phyloP scores from a whole-genome alignment of 169 alveolate genomes.

The Plasmodium blacklocki region DNA sequence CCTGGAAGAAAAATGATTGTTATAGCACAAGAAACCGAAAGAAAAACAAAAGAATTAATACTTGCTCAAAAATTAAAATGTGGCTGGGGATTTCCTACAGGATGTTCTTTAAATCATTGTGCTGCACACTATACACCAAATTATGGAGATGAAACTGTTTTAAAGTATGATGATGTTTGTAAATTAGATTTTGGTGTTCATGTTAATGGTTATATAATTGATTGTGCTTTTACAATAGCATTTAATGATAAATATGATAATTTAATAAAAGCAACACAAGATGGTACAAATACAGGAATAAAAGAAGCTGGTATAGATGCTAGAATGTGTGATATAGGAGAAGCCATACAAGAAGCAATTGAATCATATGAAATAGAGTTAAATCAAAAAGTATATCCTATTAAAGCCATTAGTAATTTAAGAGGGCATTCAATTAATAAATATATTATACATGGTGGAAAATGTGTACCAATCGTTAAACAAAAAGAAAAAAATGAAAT shows the following conservation, averaged over 20 bases:
- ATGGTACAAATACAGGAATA: constrained; percentile 99
- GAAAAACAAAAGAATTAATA: constrained; percentile 95
- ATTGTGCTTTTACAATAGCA: constrained; percentile 99
- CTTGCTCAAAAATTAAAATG: constrained; percentile 96
- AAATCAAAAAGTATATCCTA: constrained; percentile 93
- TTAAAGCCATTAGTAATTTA: constrained; percentile 96
- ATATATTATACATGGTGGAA: constrained; percentile 98
- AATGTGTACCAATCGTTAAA: constrained; percentile 99
- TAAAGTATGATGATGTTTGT: constrained; percentile 91
- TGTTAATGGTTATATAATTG: constrained; percentile 98
- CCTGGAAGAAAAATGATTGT: constrained; percentile 96
- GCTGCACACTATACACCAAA: constrained; percentile 99
- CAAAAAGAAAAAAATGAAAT: constrained; percentile 90
- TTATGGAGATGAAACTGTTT: constrained; percentile 90
- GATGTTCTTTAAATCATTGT: constrained; percentile 96
- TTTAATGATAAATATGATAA: constrained; percentile 91
- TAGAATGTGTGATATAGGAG: constrained; percentile 96
- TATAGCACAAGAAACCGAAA: constrained; percentile 96
- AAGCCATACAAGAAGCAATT: constrained; percentile 98
- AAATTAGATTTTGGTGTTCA: constrained; percentile 99
- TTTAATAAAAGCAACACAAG: constrained; percentile 96
- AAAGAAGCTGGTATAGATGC: constrained; percentile 99
- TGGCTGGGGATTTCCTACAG: constrained; percentile 99
- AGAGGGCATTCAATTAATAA: constrained; percentile 99
- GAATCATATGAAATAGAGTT: constrained; percentile 97